Evolutionary conservation across 2,329 filamentous ascomycete species (phyloP), one percentile per base, ranked within the genome.

Genomic region (Botryosphaeria dothidea): DNA sequence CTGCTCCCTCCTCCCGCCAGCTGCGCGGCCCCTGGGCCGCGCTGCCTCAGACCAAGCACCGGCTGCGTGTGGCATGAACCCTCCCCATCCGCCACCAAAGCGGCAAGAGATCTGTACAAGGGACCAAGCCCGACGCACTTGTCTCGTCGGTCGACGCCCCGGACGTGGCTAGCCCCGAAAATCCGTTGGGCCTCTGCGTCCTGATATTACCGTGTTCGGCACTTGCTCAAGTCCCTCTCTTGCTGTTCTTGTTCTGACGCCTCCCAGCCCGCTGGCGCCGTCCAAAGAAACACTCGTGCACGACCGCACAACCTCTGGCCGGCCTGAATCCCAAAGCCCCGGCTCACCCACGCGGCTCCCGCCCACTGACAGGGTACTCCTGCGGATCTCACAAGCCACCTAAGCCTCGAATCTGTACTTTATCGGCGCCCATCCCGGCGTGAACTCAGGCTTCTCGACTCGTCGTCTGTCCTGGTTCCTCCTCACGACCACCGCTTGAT

Each of bases 161-260:
- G 11, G 8, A 25, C 38, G 17, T 15, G 19, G 56, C 41, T 60
- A 60, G 56, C 17, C n/a, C 15, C 11, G 38, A 46, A 48, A 46
- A 60, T 34, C 27, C 56, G 25, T 46, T 23, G 56, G 56, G 56
- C 56, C 56, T 60, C 56, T 60, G 56, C 56, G 56, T 46, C 27
- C 38, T 60, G 56, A 21, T 15, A 48, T 60, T 60, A 46, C 56
- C 56, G 27, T 9, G n/a, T 60, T 60, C 56, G 38, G 56, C 38
- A 60, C 56, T 60, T 60, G 56, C 38, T 60, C 56, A 38, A 25
- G 21, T 23, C 52, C 25, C 38, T 23, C 7, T 43, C 15, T 21
- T 45, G 6, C 54, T 31, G 21, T 19, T 29, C 34, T 29, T n/a
- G 52, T 8, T 9, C 38, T n/a, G 52, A 27, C 6, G 48, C 31